These are phyloP conservation scores for Lasiosphaeriaceae sp. DNA, from an alignment of 495 filamentous ascomycete species.

Conservation along the genomic window DNA sequence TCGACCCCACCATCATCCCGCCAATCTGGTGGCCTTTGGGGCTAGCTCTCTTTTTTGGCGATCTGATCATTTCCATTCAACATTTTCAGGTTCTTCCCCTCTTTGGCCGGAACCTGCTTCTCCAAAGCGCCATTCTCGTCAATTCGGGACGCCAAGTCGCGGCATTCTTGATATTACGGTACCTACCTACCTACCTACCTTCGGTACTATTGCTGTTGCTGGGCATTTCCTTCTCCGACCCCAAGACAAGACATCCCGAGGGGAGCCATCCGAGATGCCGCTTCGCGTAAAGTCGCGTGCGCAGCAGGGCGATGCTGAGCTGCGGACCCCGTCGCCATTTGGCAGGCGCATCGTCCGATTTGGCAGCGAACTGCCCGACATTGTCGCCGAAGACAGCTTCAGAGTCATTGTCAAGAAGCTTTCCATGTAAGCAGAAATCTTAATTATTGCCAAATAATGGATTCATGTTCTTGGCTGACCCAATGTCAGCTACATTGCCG, in stretches of 20 bases:
- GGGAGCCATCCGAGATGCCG: too few species aligned
- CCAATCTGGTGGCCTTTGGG: too few species aligned
- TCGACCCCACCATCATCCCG: too few species aligned
- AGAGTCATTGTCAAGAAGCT: conserved; percentile 65
- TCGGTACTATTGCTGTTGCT: too few species aligned
- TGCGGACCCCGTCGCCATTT: conserved; percentile 26
- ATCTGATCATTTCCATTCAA: background rate
- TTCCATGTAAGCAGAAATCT: conserved; percentile 45
- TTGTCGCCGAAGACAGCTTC: conserved; percentile 60
- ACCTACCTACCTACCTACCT: too few species aligned
- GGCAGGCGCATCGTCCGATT: conserved; percentile 14
- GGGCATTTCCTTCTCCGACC: too few species aligned
- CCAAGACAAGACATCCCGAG: too few species aligned
- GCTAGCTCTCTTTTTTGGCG: too few species aligned
- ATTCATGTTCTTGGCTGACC: conserved; percentile 6
- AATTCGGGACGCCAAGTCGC: background rate
- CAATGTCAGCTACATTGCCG: conserved; percentile 55
- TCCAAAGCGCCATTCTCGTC: background rate
- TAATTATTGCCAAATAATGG: too few species aligned
- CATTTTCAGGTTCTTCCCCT: conserved; percentile 3
- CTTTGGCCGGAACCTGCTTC: conserved; percentile 2
- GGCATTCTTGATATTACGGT: background rate
- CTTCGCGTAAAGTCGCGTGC: conserved; percentile 43
- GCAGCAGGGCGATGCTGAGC: conserved; percentile 13
- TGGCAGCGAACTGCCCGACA: conserved; percentile 53